A percentile compares a stretch with the other conserved stretches of the same genome.
Conservation (phyloP, 805 yeast genomes). For the Ogataea angusta region DNA sequence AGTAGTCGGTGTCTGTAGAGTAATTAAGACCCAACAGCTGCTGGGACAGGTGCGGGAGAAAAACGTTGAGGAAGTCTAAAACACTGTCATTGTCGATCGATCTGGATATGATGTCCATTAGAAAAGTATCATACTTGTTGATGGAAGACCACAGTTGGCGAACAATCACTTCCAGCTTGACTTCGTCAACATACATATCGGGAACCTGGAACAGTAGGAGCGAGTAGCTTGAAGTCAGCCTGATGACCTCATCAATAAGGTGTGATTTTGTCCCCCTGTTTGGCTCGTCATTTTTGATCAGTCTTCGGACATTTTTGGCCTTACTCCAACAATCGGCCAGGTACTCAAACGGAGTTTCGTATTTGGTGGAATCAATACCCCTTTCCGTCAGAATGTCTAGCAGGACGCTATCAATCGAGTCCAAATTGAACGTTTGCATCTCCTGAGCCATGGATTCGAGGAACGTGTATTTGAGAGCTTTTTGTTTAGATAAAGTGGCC, state of each 20-base stretch:
- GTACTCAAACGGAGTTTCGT: conserved; percentile 42
- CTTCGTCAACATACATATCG: conserved; percentile 51
- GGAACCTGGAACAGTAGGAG: conserved; percentile 66
- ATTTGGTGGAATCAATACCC: conserved; percentile 37
- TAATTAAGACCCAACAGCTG: conserved; percentile 40
- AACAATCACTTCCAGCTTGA: conserved; percentile 30
- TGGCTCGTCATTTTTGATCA: conserved; percentile 40
- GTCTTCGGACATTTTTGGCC: conserved; percentile 41
- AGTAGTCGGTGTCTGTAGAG: conserved; percentile 47
- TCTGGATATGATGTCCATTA: conserved; percentile 53
- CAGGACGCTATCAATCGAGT: conserved; percentile 47
- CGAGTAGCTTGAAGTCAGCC: conserved; percentile 58
- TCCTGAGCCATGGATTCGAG: conserved; percentile 28
- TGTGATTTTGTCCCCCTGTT: conserved; percentile 35
- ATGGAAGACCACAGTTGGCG: conserved; percentile 26
- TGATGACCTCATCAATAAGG: conserved; percentile 46
- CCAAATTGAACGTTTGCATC: conserved; percentile 25
- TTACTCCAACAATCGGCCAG: conserved; percentile 43
- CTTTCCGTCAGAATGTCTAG: conserved; percentile 54
- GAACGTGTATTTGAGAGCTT: conserved; percentile 19
- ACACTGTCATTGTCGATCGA: conserved; percentile 66
- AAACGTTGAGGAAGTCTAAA: conserved; percentile 53
- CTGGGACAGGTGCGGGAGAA: conserved; percentile 44
- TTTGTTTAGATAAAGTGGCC: conserved; percentile 31
- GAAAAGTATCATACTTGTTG: conserved; percentile 38